These are phyloP conservation scores for Stagonosporopsis tanaceti DNA, from an alignment of 2,329 filamentous ascomycete species.

Conservation along the genomic window DNA sequence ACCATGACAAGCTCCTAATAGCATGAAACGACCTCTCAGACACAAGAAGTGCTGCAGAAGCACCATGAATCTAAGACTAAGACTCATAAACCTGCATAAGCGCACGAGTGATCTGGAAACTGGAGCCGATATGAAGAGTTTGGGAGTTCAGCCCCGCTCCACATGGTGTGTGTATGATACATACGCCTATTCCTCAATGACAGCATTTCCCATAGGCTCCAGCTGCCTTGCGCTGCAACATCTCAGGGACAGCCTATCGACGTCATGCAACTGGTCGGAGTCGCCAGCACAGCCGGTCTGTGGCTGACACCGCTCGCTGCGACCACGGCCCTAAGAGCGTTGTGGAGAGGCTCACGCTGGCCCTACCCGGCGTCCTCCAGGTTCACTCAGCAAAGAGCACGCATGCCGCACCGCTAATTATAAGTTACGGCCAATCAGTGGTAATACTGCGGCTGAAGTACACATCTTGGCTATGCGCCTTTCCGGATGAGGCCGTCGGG, in stretches of 20 bases:
- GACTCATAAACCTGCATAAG: constrained; percentile 45
- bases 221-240: constrained; percentile 40
- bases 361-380: constrained; percentile 35
- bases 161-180: constrained; percentile 45
- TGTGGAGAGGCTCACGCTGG: constrained; percentile 35
- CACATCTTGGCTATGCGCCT: constrained; percentile 30
- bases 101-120: constrained; percentile 40
- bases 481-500: constrained; percentile 36
- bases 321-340: constrained; percentile 35
- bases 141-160: constrained; percentile 44
- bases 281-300: constrained; percentile 46
- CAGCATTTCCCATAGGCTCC: constrained; percentile 39
- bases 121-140: constrained; percentile 22
- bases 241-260: constrained; percentile 36
- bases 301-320: constrained; percentile 43
- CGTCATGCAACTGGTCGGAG: constrained; percentile 44
- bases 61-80: constrained; percentile 44
- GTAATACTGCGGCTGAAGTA: constrained; percentile 26
- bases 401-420: constrained; percentile 46
- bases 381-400: constrained; percentile 41
- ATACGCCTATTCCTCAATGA: constrained; percentile 41
- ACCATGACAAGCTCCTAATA: constrained; percentile 37
- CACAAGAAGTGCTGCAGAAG: constrained; percentile 37
- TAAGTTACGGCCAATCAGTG: constrained; percentile 39
- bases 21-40: constrained; percentile 40